Evolutionary conservation across 202 grass and related monocot genomes (phyloP).

Genomic region (Digitaria exilis): DNA sequence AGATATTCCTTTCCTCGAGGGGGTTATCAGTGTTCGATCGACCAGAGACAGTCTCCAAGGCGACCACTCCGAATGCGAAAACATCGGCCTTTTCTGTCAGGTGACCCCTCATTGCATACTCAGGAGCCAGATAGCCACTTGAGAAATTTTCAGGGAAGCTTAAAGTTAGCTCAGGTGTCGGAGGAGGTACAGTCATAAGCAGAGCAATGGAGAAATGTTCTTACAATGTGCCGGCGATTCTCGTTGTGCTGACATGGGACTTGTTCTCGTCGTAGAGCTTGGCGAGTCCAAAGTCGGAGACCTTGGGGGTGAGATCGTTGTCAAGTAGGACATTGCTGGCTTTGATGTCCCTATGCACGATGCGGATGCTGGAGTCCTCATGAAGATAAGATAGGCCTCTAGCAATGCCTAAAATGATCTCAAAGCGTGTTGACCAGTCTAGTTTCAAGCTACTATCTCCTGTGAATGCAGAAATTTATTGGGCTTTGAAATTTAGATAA

Average conservation of each 20-base stretch:
- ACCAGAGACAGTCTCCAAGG: conserved; percentile 61
- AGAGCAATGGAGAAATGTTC: background rate
- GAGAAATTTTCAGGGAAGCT: conserved; percentile 2
- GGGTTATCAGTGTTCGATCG: conserved; percentile 53
- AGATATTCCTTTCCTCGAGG: conserved; percentile 44
- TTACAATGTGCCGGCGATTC: conserved; percentile 83
- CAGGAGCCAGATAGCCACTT: conserved; percentile 87
- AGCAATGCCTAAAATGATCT: conserved; percentile 69
- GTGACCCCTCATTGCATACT: conserved; percentile 88
- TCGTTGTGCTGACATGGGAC: conserved; percentile 66
- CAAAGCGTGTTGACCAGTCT: conserved; percentile 67
- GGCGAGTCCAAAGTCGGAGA: conserved; percentile 89
- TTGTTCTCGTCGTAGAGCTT: conserved; percentile 79
- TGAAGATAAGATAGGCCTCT: conserved; percentile 77
- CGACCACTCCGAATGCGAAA: conserved; percentile 73
- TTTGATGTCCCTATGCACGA: conserved; percentile 81
- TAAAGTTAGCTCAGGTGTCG: background rate
- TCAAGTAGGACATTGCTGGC: conserved; percentile 80
- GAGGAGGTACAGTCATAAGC: background rate
- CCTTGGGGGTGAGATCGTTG: conserved; percentile 62
- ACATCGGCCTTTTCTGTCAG: conserved; percentile 82
- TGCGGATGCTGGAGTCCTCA: conserved; percentile 63
- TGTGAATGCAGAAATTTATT: conserved; percentile 29
- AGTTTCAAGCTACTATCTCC: conserved; percentile 53
- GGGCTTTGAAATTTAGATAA: background rate